A percentile compares a stretch with the other conserved stretches of the same genome.
These are phyloP conservation scores for Penicillium sp. DNA, from an alignment of 2,329 filamentous ascomycete species.

Conservation along the genomic window DNA sequence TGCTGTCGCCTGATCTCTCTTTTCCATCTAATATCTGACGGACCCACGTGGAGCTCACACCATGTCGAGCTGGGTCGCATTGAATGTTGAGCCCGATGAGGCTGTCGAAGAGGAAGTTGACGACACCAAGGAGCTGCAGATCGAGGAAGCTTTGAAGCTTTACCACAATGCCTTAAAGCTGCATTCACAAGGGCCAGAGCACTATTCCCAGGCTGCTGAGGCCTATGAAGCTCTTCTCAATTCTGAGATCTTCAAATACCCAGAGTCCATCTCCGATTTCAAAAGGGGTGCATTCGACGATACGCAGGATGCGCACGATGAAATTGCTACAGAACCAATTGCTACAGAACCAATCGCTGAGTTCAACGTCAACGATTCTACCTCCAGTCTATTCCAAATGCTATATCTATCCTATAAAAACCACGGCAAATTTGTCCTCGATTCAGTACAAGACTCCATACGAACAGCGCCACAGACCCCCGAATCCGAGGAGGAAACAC, in stretches of 20 bases:
- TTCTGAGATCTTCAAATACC: conserved; percentile 91
- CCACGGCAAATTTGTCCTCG: conserved; percentile 86
- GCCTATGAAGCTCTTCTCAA: conserved; percentile 84
- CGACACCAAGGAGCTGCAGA: conserved; percentile 92
- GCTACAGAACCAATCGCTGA: conserved; percentile 45
- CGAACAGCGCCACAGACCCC: conserved; percentile 16
- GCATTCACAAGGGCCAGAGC: conserved; percentile 78
- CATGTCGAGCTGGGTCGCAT: conserved; percentile 70
- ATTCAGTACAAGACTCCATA: conserved; percentile 60
- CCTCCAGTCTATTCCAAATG: conserved; percentile 79
- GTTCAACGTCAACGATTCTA: conserved; percentile 65
- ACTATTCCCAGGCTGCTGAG: conserved; percentile 70
- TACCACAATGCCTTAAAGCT: conserved; percentile 89
- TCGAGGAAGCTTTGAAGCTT: conserved; percentile 92
- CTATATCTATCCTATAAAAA: conserved; percentile 95
- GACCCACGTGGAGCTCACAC: conserved; percentile 17
- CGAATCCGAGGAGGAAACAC: conserved; percentile 15
- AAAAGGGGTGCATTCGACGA: conserved; percentile 62
- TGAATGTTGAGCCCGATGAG: conserved; percentile 93
- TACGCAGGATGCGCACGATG: conserved; percentile 29
- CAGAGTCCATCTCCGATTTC: conserved; percentile 82
- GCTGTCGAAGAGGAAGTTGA: conserved; percentile 88
- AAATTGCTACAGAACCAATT: conserved; percentile 26
- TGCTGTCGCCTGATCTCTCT: conserved; percentile 14
- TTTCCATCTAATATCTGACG: conserved; percentile 3